phyloP scores from a whole-genome alignment of 1,284 basidiomycete species.

The Microbotryomycetes sp. region DNA sequence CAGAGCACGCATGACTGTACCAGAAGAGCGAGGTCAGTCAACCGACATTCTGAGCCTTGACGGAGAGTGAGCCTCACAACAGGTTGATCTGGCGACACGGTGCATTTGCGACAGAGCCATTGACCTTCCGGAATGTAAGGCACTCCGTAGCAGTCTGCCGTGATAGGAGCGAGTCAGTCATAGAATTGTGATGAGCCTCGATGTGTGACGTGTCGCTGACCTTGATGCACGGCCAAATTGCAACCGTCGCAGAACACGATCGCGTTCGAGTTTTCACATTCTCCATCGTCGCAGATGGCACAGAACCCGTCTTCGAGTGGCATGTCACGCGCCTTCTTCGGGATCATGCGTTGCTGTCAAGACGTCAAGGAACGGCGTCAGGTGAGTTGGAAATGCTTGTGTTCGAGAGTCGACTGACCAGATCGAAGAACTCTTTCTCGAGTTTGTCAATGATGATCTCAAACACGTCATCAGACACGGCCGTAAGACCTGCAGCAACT shows the following conservation, averaged over 20 bases:
- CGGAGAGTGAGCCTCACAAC: conserved; percentile 55
- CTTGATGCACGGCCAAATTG: conserved; percentile 97
- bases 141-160: conserved; percentile 91
- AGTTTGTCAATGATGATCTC: conserved; percentile 95
- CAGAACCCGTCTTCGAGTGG: conserved; percentile 92
- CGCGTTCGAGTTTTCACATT: conserved; percentile 97
- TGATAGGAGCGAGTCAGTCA: background rate
- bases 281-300: conserved; percentile 94
- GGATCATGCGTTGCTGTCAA: conserved; percentile 49
- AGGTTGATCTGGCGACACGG: conserved; percentile 91
- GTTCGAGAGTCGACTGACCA: conserved; percentile 55
- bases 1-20: conserved; percentile 81
- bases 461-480: conserved; percentile 76
- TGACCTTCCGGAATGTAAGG: conserved; percentile 99
- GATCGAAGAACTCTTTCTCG: conserved; percentile 98
- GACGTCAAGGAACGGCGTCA: too few relatives aligned
- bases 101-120: conserved; percentile 98
- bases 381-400: background rate
- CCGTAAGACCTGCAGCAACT: conserved; percentile 66
- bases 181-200: background rate
- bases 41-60: background rate
- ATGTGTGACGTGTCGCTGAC: conserved; percentile 45
- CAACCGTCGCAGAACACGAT: conserved; percentile 99
- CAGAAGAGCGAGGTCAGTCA: conserved; percentile 1
- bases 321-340: conserved; percentile 71